Evolutionary conservation across 805 yeast genomes (phyloP).

Genomic region (Wickerhamomyces bovis): DNA sequence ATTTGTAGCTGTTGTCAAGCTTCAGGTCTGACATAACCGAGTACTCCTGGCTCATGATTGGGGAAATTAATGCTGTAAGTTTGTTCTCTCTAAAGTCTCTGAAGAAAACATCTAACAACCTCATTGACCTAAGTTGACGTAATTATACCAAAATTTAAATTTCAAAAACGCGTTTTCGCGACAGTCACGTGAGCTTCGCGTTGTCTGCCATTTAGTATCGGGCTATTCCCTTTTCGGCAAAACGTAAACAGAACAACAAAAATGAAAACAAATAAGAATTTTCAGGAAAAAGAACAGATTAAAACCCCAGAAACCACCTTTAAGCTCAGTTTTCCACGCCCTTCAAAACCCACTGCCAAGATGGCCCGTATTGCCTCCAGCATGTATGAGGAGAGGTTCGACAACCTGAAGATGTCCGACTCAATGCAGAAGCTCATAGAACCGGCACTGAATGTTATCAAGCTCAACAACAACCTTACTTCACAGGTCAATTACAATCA

Average conservation of each 20-base stretch:
- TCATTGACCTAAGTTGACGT: too few species aligned
- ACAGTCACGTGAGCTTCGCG: neutral
- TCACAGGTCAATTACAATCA: slow-evolving; percentile 12
- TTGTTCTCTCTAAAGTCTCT: neutral
- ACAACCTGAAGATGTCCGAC: slow-evolving; percentile 3
- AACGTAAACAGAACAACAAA: slow-evolving; percentile 3
- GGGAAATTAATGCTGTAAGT: too few species aligned
- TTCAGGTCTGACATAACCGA: slow-evolving; percentile 4
- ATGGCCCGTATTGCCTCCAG: slow-evolving; percentile 20
- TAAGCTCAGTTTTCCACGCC: neutral
- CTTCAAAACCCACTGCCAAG: neutral
- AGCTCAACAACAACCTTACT: slow-evolving; percentile 17
- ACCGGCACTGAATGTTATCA: slow-evolving; percentile 19
- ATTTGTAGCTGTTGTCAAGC: slow-evolving; percentile 33
- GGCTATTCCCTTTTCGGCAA: neutral
- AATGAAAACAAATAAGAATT: neutral
- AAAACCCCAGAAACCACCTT: neutral
- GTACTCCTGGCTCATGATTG: neutral
- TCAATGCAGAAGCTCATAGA: slow-evolving; percentile 6
- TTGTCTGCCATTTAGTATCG: neutral
- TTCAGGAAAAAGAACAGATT: too few species aligned
- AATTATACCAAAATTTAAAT: neutral
- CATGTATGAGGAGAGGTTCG: slow-evolving; percentile 19
- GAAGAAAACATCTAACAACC: neutral
- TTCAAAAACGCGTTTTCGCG: neutral